Evolutionary conservation across 2,329 filamentous ascomycete species (phyloP).

Genomic region (Beauveria bassiana): DNA sequence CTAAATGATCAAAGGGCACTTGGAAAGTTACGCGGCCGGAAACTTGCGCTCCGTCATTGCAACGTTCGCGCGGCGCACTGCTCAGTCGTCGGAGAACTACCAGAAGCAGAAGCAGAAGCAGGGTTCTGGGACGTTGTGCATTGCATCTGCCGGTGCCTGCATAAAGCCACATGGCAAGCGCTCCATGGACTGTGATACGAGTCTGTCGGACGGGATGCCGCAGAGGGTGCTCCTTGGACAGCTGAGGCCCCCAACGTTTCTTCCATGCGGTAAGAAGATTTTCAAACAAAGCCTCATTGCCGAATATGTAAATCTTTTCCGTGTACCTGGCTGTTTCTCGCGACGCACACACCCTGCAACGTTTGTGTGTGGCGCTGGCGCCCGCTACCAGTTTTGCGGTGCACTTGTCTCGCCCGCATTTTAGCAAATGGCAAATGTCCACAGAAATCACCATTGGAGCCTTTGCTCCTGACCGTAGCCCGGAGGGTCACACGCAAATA

Average conservation of each 20-base stretch:
- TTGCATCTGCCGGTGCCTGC: no score
- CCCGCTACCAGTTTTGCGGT: neutral
- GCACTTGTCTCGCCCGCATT: neutral
- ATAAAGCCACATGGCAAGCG: no score
- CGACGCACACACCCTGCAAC: neutral
- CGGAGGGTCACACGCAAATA: neutral
- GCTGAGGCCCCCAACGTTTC: neutral
- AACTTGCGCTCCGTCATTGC: neutral
- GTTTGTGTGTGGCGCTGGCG: neutral
- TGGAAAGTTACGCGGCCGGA: neutral
- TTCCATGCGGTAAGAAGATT: neutral
- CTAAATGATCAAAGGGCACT: neutral
- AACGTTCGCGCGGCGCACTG: neutral
- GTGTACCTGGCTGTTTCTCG: neutral
- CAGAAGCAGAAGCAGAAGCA: neutral
- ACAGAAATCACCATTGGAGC: neutral
- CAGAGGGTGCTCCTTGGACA: neutral
- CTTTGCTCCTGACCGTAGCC: neutral
- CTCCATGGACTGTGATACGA: no score
- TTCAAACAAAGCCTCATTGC: neutral
- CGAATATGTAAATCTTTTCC: neutral
- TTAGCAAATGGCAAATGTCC: neutral
- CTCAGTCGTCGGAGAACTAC: neutral
- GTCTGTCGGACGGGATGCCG: neutral
- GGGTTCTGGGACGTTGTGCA: no score